Base-by-base conservation (phyloP, 2,329 filamentous ascomycete species). In the Xylariaceae sp. region DNA sequence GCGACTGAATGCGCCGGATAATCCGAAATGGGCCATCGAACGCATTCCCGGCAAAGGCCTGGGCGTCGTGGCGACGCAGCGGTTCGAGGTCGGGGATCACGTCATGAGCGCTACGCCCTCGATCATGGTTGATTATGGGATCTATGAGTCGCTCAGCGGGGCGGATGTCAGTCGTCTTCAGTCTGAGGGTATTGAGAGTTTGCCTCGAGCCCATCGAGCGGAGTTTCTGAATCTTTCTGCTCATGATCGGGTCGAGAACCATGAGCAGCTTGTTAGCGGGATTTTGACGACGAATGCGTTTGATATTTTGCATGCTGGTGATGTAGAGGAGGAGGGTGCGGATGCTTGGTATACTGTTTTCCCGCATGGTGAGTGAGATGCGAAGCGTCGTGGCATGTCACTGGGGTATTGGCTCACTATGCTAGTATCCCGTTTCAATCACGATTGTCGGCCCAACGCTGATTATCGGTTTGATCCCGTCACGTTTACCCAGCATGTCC, bases 391-490 rank as follows among this genome's bases (percentile, higher is more conserved):
- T 41, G 4, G 16, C 5, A 36, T 17, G 31, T 19, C 46, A 22
- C 2, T 47, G 10, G 17, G 13, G 13, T n/a, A n/a, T 16, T n/a
- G 18, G 10, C 10, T 12, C 10, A 17, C n/a, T 12, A 10, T 34
- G 6, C 11, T 31, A 66, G 63, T 73, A 52, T 72, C 73, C 18
- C 65, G 72, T 28, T 62, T 75, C 57, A 76, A 76, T 62, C 74
- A 76, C 60, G 72, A 75, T 61, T 76, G 74, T 56, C 69, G 73
- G 1, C 70, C 74, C 31, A 75, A 75, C 53, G 68, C 71, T 31
- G 73, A 72, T 58, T 75, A 75, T 63, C 69, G 66, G 56, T 74
- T 73, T 52, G 71, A 75, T 56, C 60, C 65, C 38, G 51, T 62
- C 3, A 69, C 69, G 1, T 63, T 75, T 36, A 67, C 69, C 3